Conservation (phyloP, 768 basidiomycete genomes). For the Kockovaella imperatae region DNA sequence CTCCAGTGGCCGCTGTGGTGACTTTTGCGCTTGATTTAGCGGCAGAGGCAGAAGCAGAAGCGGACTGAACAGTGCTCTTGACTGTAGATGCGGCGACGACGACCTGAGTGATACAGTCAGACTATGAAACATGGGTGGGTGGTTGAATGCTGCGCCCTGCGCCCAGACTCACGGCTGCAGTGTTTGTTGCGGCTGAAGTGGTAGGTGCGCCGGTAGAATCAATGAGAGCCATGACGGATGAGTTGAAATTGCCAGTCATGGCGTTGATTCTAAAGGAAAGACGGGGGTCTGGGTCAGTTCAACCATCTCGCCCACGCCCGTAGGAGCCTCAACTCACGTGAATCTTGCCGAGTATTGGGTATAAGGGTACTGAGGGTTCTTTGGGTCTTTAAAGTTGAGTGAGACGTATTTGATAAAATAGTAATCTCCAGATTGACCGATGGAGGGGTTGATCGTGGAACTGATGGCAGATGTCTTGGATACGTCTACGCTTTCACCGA, state of each 20-base stretch:
- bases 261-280: constrained; percentile 50
- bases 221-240: constrained; percentile 54
- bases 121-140: background rate
- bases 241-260: constrained; percentile 66
- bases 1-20: background rate
- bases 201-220: constrained; percentile 54
- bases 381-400: constrained; percentile 51
- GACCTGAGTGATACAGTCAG: background rate
- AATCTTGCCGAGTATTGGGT: constrained; percentile 74
- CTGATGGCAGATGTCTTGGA: constrained; percentile 28
- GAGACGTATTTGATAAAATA: constrained; percentile 73
- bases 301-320: background rate
- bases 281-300: background rate
- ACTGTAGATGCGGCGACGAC: constrained; percentile 3
- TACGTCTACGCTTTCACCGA: constrained; percentile 42
- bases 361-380: constrained; percentile 53
- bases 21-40: constrained; percentile 3
- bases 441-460: constrained; percentile 34
- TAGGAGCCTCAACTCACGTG: constrained; percentile 48
- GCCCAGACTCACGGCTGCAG: background rate
- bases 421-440: constrained; percentile 38
- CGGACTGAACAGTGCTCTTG: background rate
- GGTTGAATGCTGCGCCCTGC: background rate
- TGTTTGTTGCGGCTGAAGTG: too few species aligned
- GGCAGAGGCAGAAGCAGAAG: constrained; percentile 1